Conservation (phyloP, 2,329 filamentous ascomycete genomes). For the Clarireedia hainanense region DNA sequence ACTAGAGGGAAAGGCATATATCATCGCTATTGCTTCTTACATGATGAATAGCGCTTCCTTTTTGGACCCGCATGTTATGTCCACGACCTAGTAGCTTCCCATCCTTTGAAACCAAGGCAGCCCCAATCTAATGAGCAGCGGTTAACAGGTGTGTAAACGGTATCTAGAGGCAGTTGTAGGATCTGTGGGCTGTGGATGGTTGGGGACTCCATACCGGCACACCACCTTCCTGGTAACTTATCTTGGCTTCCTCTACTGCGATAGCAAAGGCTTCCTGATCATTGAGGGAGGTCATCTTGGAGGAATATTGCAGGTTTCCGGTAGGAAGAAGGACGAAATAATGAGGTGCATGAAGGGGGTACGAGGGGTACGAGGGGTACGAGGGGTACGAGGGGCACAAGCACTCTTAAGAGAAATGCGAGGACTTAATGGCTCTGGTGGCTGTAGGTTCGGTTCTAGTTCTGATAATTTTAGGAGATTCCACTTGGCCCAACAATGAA, state of each 20-base stretch:
- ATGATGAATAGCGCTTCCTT: constrained; percentile 62
- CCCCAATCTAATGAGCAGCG: constrained; percentile 37
- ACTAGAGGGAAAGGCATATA: constrained; percentile 8
- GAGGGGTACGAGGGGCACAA: too few species aligned
- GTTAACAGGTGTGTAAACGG: not conserved
- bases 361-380: too few species aligned
- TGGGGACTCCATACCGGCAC: constrained; percentile 34
- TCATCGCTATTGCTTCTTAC: constrained; percentile 34
- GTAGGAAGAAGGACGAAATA: not conserved
- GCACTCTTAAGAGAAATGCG: too few species aligned
- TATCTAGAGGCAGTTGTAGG: not conserved
- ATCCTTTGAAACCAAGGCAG: constrained; percentile 56
- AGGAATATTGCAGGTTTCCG: not conserved
- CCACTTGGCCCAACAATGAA: not conserved
- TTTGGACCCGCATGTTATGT: constrained; percentile 71
- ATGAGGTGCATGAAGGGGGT: not conserved
- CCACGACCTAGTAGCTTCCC: constrained; percentile 64
- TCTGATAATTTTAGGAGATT: not conserved
- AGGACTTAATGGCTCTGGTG: too few species aligned
- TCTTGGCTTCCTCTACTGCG: constrained; percentile 40
- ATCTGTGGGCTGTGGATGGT: too few species aligned
- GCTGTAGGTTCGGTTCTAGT: not conserved
- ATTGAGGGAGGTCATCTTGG: constrained; percentile 18
- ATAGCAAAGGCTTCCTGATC: constrained; percentile 37
- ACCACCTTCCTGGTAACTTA: constrained; percentile 39